A percentile compares a stretch with the other conserved stretches of the same genome.
Evolutionary conservation across 495 filamentous ascomycete genomes (phyloP).

Genomic region (Xylaria longipes): DNA sequence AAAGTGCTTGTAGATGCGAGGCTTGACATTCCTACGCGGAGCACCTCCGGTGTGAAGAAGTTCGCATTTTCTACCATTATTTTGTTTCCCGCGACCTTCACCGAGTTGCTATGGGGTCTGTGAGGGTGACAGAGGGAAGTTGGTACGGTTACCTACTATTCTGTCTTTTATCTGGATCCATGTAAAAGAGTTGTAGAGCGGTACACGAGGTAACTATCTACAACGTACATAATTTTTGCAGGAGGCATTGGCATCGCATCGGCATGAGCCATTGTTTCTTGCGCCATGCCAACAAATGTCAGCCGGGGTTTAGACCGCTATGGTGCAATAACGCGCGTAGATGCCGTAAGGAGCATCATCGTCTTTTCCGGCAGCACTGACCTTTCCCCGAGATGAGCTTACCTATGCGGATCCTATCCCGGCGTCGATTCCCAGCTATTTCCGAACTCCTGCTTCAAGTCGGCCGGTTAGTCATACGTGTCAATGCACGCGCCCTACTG

Average conservation of each 20-base stretch:
- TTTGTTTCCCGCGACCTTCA: not conserved
- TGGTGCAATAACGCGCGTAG: not conserved
- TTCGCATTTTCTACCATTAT: not conserved
- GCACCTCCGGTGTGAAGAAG: not conserved
- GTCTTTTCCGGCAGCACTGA: not conserved
- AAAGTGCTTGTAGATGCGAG: not conserved
- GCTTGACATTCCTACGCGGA: not conserved
- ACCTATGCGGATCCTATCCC: not conserved
- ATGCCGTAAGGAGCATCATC: not conserved
- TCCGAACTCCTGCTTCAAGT: not conserved
- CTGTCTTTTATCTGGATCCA: too few species aligned
- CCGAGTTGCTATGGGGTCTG: not conserved
- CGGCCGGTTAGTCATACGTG: not conserved
- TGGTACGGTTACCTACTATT: too few species aligned
- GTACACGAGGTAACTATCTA: not conserved
- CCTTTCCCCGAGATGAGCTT: not conserved
- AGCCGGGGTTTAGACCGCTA: not conserved
- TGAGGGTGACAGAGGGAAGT: not conserved
- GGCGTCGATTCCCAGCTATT: not conserved
- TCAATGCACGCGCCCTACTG: not conserved
- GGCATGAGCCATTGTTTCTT: not conserved
- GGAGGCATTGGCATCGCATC: too few species aligned
- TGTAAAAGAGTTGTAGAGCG: not conserved
- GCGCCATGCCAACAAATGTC: not conserved
- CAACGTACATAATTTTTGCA: not conserved